A percentile compares a stretch with the other conserved stretches of the same genome.
These are phyloP conservation scores for Theileria sp. DNA, from an alignment of 169 alveolate genomes.

Conservation along the genomic window DNA sequence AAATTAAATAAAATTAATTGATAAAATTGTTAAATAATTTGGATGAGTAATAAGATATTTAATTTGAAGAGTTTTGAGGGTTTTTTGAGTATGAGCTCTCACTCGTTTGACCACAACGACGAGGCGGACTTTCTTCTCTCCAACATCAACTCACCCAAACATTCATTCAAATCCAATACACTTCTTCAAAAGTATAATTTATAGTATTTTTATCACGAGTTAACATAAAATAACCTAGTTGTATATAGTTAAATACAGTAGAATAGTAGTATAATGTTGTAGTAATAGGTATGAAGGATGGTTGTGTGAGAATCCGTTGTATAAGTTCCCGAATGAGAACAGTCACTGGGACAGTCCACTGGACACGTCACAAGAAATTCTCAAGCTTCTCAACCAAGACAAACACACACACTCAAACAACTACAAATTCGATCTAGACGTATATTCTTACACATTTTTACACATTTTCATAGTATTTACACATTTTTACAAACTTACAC, in stretches of 20 bases:
- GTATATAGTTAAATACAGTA: no score
- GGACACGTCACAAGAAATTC: no score
- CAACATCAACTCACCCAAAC: slow-evolving; percentile 9
- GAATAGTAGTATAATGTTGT: neutral
- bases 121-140: slow-evolving; percentile 22
- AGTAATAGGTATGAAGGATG: slow-evolving; percentile 4
- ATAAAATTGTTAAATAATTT: no score
- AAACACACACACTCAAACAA: no score
- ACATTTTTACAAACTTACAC: no score
- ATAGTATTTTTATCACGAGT: neutral
- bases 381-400: no score
- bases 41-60: neutral
- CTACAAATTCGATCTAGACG: no score
- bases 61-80: neutral
- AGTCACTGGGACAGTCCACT: neutral
- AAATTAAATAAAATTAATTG: no score
- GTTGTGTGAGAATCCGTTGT: slow-evolving; percentile 15
- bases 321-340: slow-evolving; percentile 11
- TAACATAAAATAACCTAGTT: no score
- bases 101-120: slow-evolving; percentile 7
- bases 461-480: no score
- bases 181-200: neutral
- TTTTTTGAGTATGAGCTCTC: neutral
- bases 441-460: no score
- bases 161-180: neutral